Base-by-base conservation (phyloP, 2,329 filamentous ascomycete species). In the Fusarium sulawesiense region DNA sequence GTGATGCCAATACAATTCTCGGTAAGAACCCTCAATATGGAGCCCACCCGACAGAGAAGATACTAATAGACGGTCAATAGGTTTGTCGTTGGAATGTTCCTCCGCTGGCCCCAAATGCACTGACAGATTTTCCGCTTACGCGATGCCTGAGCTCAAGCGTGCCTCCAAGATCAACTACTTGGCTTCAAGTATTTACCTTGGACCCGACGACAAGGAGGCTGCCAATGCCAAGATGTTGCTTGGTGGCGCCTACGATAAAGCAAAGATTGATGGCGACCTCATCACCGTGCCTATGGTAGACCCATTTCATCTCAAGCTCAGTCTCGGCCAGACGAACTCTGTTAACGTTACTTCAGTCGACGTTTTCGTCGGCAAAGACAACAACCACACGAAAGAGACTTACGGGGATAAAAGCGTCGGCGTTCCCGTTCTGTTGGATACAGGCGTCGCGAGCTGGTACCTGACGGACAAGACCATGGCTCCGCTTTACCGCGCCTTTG, bases 21-120 rank as follows among this genome's bases (percentile, higher is more conserved):
- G 59, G 59, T 61, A 45, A 21, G 58, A 44, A 13, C 11, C 11
- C 8, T 4, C 4, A 3, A n/a, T 14, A 2, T 2, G 11, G 11
- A 13, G 1, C 4, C 2, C 0, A 4, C n/a, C 2, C 2, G 2
- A 21, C 2, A 16, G 0, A 4, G 0, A 20, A 23, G 21, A 7
- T 13, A 2, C 23, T 16, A 4, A 49, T 3, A 11, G 9, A 21
- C 14, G 13, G 25, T 0, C 18, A 29, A 30, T 2, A 61, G 58
- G 58, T 1, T n/a, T 61, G 2, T 61, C 59, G 2, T 3, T 61
- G 3, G 59, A 61, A n/a, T 61, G 56, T 7, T 1, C 0, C 1
- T 14, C 3, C 3, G 45, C 56, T 3, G 59, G 59, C 5, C 56
- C 59, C 6, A 44, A 44, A 10, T 61, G 59, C 20, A 60, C 37